Conservation (phyloP, 192 early-diverging fungal genomes). For the Mortierella alpina region DNA sequence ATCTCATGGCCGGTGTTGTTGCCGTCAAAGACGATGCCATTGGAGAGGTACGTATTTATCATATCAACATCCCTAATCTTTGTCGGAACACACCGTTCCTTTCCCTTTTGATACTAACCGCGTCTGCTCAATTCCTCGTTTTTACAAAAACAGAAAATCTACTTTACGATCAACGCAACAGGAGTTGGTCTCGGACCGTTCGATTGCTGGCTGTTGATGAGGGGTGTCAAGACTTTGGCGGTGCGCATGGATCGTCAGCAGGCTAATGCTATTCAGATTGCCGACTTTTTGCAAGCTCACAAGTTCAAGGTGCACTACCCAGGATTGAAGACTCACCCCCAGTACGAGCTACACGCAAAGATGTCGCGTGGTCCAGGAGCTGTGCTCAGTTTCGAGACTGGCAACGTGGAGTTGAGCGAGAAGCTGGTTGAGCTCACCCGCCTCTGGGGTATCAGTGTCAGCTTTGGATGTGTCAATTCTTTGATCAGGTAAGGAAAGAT, state of each 20-base stretch:
- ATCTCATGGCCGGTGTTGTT: slow-evolving; percentile 98
- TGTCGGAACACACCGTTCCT: background rate
- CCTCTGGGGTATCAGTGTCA: slow-evolving; percentile 94
- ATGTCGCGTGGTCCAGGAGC: slow-evolving; percentile 91
- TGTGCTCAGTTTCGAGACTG: slow-evolving; percentile 95
- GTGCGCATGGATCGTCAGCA: slow-evolving; percentile 98
- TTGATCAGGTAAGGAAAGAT: slow-evolving; percentile 82
- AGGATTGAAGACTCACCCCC: slow-evolving; percentile 84
- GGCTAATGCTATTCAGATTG: slow-evolving; percentile 81
- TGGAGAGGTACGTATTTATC: slow-evolving; percentile 69
- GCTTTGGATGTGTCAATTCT: slow-evolving; percentile 98
- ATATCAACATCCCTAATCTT: background rate
- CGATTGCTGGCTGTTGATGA: slow-evolving; percentile 92
- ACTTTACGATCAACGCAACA: slow-evolving; percentile 95
- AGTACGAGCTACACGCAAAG: slow-evolving; percentile 81
- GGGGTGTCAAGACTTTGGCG: slow-evolving; percentile 94
- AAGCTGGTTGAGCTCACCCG: slow-evolving; percentile 85
- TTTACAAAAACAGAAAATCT: slow-evolving; percentile 68
- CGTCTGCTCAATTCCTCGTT: background rate
- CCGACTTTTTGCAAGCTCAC: slow-evolving; percentile 81
- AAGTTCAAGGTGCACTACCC: slow-evolving; percentile 92
- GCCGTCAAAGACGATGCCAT: slow-evolving; percentile 77
- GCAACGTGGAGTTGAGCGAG: slow-evolving; percentile 80
- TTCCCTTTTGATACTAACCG: background rate
- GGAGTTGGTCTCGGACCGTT: slow-evolving; percentile 92